Base-by-base conservation (phyloP, 768 basidiomycete genomes). In the Aureoboletus auriporus region DNA sequence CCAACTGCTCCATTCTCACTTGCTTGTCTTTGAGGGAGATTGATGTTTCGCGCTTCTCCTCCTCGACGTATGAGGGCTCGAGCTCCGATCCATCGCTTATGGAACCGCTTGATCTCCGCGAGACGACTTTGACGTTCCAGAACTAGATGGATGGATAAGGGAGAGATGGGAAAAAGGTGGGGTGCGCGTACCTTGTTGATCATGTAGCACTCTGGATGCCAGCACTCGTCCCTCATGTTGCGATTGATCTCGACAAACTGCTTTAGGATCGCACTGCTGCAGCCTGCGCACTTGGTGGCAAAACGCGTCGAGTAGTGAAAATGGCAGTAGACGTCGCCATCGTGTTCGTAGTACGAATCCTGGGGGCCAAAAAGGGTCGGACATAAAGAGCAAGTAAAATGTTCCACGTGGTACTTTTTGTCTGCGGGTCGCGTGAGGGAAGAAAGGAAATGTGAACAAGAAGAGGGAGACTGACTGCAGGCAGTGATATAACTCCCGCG, bases 191-290 rank as follows among this genome's bases (percentile, higher is more conserved):
- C 94, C 78, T 98, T 98, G 71, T 97, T 95, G 57, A 99, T 97
- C 95, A 97, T 97, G 69, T 98, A 97, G 68, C 96, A 99, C 69
- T 99, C 96, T 46, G 96, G 96, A 77, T 99, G 96, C 95, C 96
- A 99, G 63, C 95, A 98, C 72, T 99, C 96, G 70, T 99, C 94
- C 56, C 86, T 79, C 79, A 89, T 91, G 70, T 98, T 98, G 51
- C 96, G 82, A 63, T 99, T 98, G 71, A 99, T 97, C 73, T 99
- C 96, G 52, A 99, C 96, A 62, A 97, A 99, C 69, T 99, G 96
- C 72, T 99, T 99, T 57, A 99, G 72, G 53, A 99, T 99, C 14
- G 96, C 96, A 51, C 86, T 96, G 58, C 83, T 89, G 70, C 96
- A 99, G 6, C 96, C 96, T 0, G 93, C 94, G 64, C 96, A 99